phyloP scores from a whole-genome alignment of 1,139 yeast genomes.

The Nadsonia starkeyi-henricii region DNA sequence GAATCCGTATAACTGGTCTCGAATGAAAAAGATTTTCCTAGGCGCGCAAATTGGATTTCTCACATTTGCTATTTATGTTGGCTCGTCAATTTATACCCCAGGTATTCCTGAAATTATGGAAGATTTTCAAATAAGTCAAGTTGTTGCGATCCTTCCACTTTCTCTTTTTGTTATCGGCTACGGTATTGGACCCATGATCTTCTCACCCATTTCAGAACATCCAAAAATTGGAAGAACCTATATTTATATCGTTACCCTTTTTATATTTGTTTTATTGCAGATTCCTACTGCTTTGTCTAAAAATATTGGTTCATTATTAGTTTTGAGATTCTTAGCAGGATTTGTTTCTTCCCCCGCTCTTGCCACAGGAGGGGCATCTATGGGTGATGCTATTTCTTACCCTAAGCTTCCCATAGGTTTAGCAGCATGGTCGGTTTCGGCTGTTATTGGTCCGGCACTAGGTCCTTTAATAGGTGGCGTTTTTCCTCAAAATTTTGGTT shows the following conservation, averaged over 20 bases:
- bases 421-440: constrained; percentile 61
- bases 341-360: constrained; percentile 71
- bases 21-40: constrained; percentile 26
- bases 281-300: constrained; percentile 31
- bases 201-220: constrained; percentile 40
- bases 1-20: constrained; percentile 43
- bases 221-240: constrained; percentile 38
- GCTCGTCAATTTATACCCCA: constrained; percentile 47
- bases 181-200: constrained; percentile 40
- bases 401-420: constrained; percentile 55
- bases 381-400: constrained; percentile 57
- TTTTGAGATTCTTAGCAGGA: constrained; percentile 67
- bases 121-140: constrained; percentile 31
- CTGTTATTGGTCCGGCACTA: constrained; percentile 68
- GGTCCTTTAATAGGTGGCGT: constrained; percentile 78
- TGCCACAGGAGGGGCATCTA: constrained; percentile 75
- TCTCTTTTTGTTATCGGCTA: constrained; percentile 44
- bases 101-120: constrained; percentile 31
- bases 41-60: constrained; percentile 30
- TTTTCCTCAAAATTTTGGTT: constrained; percentile 50
- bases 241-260: constrained; percentile 41
- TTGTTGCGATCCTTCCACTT: constrained; percentile 34
- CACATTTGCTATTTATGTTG: constrained; percentile 42
- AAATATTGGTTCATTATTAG: constrained; percentile 33
- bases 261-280: constrained; percentile 10